Conservation (phyloP, 1,139 yeast genomes). For the Hemisphaericaspora lyxosophila region DNA sequence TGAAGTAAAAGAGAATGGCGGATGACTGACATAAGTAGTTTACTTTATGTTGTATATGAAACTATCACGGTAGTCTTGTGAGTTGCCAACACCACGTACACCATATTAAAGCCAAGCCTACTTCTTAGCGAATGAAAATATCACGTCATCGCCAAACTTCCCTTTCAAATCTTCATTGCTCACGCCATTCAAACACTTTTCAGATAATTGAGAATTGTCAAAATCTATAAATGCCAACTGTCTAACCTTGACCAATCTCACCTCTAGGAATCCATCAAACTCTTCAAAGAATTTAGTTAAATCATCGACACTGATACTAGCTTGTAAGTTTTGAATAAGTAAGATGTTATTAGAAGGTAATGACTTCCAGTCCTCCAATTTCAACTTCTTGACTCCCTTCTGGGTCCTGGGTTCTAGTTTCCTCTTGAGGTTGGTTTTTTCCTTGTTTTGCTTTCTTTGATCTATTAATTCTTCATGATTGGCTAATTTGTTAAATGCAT, state of each 20-base stretch:
- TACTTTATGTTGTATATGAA: too few relatives aligned
- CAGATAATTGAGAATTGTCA: constrained; percentile 43
- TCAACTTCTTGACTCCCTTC: constrained; percentile 10
- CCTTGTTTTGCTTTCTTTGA: constrained; percentile 15
- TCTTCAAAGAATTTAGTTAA: constrained; percentile 47
- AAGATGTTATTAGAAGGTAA: constrained; percentile 71
- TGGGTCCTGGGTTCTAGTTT: constrained; percentile 11
- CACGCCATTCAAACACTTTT: constrained; percentile 21
- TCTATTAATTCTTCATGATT: constrained; percentile 18
- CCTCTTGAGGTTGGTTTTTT: constrained; percentile 12
- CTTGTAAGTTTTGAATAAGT: constrained; percentile 65
- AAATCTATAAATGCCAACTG: constrained; percentile 83
- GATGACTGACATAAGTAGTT: too few relatives aligned
- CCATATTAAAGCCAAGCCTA: too few relatives aligned
- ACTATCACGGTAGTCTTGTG: too few relatives aligned
- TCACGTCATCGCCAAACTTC: constrained; percentile 5
- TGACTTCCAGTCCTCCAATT: constrained; percentile 26
- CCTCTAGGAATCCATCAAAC: constrained; percentile 60
- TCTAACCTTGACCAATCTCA: constrained; percentile 65
- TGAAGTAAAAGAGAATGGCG: too few relatives aligned
- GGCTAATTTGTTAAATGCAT: constrained; percentile 23
- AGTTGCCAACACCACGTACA: too few relatives aligned
- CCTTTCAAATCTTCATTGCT: constrained; percentile 10
- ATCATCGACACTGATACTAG: constrained; percentile 29
- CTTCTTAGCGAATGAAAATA: constrained; percentile 38